Base-by-base conservation (phyloP, 768 basidiomycete genomes). In the Calocybe gangraenosa region DNA sequence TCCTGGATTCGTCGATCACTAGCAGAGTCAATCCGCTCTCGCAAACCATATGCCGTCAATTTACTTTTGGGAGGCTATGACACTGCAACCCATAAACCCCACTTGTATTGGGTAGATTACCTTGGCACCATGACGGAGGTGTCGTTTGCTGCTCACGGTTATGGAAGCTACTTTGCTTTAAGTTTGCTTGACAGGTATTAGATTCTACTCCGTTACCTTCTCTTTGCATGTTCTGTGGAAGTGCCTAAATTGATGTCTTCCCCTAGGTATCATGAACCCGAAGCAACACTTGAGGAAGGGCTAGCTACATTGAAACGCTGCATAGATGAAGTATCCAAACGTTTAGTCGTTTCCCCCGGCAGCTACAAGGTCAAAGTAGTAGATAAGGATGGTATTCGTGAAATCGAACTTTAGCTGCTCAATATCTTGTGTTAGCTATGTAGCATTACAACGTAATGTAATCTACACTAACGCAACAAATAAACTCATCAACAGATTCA, bases 21-120 rank as follows among this genome's bases (percentile, higher is more conserved):
- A 17, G 95, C 96, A 25, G 81, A 89, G 38, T 91, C 90, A 0
- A 68, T 98, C 7, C 87, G 96, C 38, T 92, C 92, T 0, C 79
- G 89, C 47, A 76, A 79, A 42, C 87, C 95, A 0, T 98, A 96
- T 65, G 63, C 84, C 1, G 96, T 99, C 56, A 95, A 97, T 62
- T 72, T 99, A 2, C 82, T 99, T 3, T 69, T 99, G 8, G 95
- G 89, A 5, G 96, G 96, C 11, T 98, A 83, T 63, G 96, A 99
- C 64, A 79, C 79, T 42, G 80, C 88, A 32, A 76, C 77, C 6
- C 58, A 78, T 52, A 70, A 70, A 13, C 92, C 94, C 4, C 79
- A 81, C 51, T 74, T 95, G 10, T 96, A 94, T 71, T 98, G 94
- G 93, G 74, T 97, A 48, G 96, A 99, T 70, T 92, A 95, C 65